Base-by-base conservation (phyloP, 371 early-diverging fungal genomes). In the Mucor racemosus region DNA sequence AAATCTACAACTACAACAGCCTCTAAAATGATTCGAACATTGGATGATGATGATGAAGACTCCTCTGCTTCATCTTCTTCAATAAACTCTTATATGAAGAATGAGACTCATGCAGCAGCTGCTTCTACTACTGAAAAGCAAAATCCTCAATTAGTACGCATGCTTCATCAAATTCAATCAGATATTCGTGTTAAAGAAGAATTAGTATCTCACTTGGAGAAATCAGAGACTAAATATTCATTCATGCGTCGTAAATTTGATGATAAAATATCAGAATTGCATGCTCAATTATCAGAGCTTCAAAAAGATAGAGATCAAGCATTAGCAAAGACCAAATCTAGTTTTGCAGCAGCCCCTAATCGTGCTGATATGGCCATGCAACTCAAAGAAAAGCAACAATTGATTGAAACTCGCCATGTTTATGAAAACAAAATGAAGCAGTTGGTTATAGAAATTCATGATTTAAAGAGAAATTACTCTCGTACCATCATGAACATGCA, bases 341-440 rank as follows among this genome's bases (percentile, higher is more conserved):
- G 63, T 11, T 76, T 71, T 61, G 67, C 67, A 0, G 41, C 73
- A 9, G 64, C 58, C 2, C 53, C 75, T 2, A 71, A 60, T 15
- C 75, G 75, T 31, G 55, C 73, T 9, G 76, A 77, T 42, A 48
- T 67, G 34, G 44, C 67, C 3, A 48, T 68, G 31, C 77, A 79
- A 26, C 50, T 76, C 44, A 69, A 69, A 11, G 81, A 83, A 50
- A 78, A 80, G 41, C 83, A 83, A 31, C 83, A 80, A 11, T 33
- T 78, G 34, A 61, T 77, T 38, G 83, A 83, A 3, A 80, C 79
- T 9, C 77, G 78, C 15, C 81, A 83, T 26, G 74, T 72, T 19
- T 93, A 90, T 67, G 95, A 94, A 68, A 80, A 86, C 57, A 88
- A 92, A 73, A 90, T 85, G 77, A 86, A 88, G 69, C 80, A 80